A percentile compares a stretch with the other conserved stretches of the same genome.
Conservation (phyloP, 192 early-diverging fungal genomes). For the Dimargaris xerosporica region DNA sequence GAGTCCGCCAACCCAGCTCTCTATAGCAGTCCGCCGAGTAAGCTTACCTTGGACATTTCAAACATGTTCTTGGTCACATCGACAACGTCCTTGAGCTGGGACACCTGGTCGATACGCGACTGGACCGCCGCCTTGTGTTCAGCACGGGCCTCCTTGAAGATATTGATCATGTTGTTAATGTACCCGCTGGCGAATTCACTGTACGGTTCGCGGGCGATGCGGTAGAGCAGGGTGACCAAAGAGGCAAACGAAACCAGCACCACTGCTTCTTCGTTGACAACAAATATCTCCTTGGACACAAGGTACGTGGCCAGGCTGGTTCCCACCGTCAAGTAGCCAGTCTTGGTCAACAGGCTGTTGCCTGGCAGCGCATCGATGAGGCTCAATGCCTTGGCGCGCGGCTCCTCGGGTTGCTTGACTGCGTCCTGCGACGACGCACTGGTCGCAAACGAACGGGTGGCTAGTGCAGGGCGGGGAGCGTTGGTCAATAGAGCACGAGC, state of each 20-base stretch:
- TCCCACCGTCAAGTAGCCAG: constrained; percentile 66
- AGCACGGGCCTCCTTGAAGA: constrained; percentile 67
- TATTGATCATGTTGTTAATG: constrained; percentile 58
- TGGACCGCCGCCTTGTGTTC: constrained; percentile 86
- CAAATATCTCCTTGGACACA: constrained; percentile 96
- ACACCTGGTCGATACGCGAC: constrained; percentile 79
- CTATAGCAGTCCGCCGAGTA: neutral
- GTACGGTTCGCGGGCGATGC: constrained; percentile 66
- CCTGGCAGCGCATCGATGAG: constrained; percentile 90
- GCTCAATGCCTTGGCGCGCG: constrained; percentile 72
- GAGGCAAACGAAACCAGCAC: constrained; percentile 66
- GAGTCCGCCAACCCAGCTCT: neutral
- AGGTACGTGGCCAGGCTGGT: constrained; percentile 73
- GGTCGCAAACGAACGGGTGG: neutral
- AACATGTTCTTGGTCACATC: constrained; percentile 86
- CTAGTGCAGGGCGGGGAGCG: neutral
- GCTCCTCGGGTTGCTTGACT: constrained; percentile 31
- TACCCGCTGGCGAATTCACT: constrained; percentile 56
- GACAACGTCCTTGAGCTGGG: constrained; percentile 84
- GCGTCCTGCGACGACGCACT: neutral
- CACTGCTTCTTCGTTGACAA: constrained; percentile 85
- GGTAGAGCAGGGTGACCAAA: constrained; percentile 64
- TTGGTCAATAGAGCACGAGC: neutral
- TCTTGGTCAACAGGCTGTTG: constrained; percentile 73
- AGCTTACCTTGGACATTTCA: constrained; percentile 70